Evolutionary conservation across 2,329 filamentous ascomycete species (phyloP).

Genomic region (Chrysoporthe austroafricana): DNA sequence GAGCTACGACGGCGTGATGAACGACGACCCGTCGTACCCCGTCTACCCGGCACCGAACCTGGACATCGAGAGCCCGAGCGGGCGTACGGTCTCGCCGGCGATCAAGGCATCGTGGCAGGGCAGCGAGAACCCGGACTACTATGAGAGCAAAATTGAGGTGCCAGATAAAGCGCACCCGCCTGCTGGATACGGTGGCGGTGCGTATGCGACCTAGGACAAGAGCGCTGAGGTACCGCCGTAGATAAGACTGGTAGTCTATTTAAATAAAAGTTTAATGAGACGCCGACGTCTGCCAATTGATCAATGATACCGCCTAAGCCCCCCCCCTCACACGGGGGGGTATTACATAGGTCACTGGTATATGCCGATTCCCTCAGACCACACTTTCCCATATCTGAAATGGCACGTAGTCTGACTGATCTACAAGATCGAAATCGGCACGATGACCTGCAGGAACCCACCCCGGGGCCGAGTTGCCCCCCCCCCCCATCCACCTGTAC

Average conservation of each 20-base stretch:
- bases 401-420: background rate
- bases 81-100: constrained; percentile 32
- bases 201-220: constrained; percentile 1
- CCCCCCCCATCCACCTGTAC: background rate
- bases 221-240: too few species aligned
- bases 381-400: background rate
- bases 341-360: too few species aligned
- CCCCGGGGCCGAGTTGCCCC: background rate
- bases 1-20: constrained; percentile 39
- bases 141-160: constrained; percentile 35
- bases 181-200: constrained; percentile 26
- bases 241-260: background rate
- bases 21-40: constrained; percentile 29
- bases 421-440: background rate
- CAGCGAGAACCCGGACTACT: constrained; percentile 34
- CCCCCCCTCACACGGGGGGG: too few species aligned
- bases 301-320: background rate
- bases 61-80: constrained; percentile 32
- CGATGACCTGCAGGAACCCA: background rate
- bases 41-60: constrained; percentile 37
- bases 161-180: constrained; percentile 37
- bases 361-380: too few species aligned
- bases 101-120: constrained; percentile 33
- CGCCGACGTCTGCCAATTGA: background rate
- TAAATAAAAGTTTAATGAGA: background rate